Base-by-base conservation (phyloP, 768 basidiomycete species). In the Russula griseocarnosa region DNA sequence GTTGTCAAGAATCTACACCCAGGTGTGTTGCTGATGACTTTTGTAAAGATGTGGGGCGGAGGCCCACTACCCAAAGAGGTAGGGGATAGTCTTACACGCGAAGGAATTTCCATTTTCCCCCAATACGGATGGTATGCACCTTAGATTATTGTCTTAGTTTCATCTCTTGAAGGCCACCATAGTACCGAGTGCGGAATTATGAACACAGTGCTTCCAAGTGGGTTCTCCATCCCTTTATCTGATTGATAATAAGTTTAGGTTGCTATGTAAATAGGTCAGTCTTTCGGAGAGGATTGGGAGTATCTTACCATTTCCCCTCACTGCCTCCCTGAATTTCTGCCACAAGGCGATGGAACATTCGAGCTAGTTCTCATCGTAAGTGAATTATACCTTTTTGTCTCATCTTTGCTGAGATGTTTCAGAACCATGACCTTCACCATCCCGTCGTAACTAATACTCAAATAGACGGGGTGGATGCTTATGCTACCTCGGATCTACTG, bases 401-500 rank as follows among this genome's bases (percentile, higher is more conserved):
- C 7, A 10, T 46, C 36, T 40, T 30, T 42, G 18, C 52, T 67
- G 26, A 62, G 16, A 52, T 18, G 3, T 64, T 30, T 14, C 36
- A 71, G 71, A 46, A 66, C 11, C 70, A 70, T 28, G 69, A 71
- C 18, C 42, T 51, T 5, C 68, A 69, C 49, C 66, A 65, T 28
- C 70, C 70, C 18, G 55, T 65, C 28, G 61, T 69, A 40, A 55
- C 74, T 51, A 82, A 82, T 66, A 55, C 72, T 11, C 66, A 73
- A 53, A 55, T 78, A 1, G 67, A 75, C 1, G 81, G 79, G 3
- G 66, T 68, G 20, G 70, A 72, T 24, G 79, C 76, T 13, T 81
- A 79, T 52, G 73, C 78, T 2, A 81, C 80, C 1, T 70, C 73
- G 0, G 82, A 82, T 67, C 50, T 82, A 2, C 71, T 83, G 18